These are phyloP conservation scores for Corymbia maculata DNA, from an alignment of 345 rosid genomes.

Conservation along the genomic window DNA sequence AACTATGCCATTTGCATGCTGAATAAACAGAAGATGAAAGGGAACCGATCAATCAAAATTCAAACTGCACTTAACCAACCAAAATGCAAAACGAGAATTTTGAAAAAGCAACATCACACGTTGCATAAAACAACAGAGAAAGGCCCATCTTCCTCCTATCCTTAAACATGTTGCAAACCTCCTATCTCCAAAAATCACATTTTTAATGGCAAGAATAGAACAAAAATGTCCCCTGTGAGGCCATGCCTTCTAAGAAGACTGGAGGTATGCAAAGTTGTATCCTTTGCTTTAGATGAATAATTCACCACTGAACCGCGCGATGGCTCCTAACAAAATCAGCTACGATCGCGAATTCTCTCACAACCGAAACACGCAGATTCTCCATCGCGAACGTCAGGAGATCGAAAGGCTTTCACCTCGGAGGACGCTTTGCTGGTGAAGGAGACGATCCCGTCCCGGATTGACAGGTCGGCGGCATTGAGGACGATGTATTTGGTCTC, in stretches of 20 bases:
- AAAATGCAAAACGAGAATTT: not conserved
- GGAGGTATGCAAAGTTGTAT: not conserved
- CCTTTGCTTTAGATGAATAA: not conserved
- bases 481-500: conserved; percentile 71
- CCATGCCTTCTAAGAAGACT: not conserved
- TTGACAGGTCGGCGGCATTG: conserved; percentile 82
- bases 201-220: not conserved
- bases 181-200: not conserved
- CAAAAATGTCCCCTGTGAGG: not conserved
- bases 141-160: not conserved
- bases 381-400: not conserved
- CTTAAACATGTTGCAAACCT: not conserved
- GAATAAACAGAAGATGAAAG: not conserved
- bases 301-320: not conserved
- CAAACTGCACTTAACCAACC: not conserved
- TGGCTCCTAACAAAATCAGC: not conserved
- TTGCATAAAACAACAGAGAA: not conserved
- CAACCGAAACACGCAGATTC: not conserved
- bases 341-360: not conserved
- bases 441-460: conserved; percentile 38
- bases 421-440: conserved; percentile 34
- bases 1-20: not conserved
- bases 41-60: not conserved
- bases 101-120: not conserved
- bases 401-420: conserved; percentile 27